These are phyloP conservation scores for Thalassiosira hispida DNA, from an alignment of 352 stramenopile genomes.

Conservation along the genomic window DNA sequence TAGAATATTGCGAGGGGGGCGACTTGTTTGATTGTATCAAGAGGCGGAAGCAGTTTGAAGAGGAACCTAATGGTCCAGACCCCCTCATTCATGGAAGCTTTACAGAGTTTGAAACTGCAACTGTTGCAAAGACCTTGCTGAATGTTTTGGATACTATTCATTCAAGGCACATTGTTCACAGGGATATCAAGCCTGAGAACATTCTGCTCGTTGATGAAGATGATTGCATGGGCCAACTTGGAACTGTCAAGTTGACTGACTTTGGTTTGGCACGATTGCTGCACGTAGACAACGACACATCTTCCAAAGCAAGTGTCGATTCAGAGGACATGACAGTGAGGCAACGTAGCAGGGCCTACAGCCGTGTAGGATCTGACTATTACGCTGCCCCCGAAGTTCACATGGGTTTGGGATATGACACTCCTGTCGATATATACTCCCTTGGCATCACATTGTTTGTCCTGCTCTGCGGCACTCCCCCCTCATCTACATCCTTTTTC, in stretches of 20 bases:
- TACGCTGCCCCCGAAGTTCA: slow-evolving; percentile 67
- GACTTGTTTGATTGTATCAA: slow-evolving; percentile 83
- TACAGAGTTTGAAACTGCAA: slow-evolving; percentile 62
- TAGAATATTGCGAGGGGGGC: slow-evolving; percentile 78
- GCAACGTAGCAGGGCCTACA: slow-evolving; percentile 60
- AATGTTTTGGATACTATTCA: slow-evolving; percentile 71
- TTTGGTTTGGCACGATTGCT: slow-evolving; percentile 79
- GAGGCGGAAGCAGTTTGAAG: slow-evolving; percentile 51
- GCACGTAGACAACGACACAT: slow-evolving; percentile 24
- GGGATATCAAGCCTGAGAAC: slow-evolving; percentile 85
- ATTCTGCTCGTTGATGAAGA: slow-evolving; percentile 67
- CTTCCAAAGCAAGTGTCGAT: slow-evolving; percentile 12
- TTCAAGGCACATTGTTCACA: slow-evolving; percentile 68
- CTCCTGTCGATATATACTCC: slow-evolving; percentile 81
- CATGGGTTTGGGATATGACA: slow-evolving; percentile 69
- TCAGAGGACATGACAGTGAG: slow-evolving; percentile 48
- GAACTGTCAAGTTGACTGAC: slow-evolving; percentile 75
- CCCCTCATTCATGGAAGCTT: slow-evolving; percentile 52
- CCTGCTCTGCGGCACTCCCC: slow-evolving; percentile 74
- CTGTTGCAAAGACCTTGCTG: slow-evolving; percentile 74
- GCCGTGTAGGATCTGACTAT: slow-evolving; percentile 66
- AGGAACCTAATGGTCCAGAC: not conserved
- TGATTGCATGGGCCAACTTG: slow-evolving; percentile 39
- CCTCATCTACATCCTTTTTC: slow-evolving; percentile 44
- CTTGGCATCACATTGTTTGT: slow-evolving; percentile 85